Evolutionary conservation across 257 asterid genomes (phyloP).

Genomic region (Capsicum baccatum): DNA sequence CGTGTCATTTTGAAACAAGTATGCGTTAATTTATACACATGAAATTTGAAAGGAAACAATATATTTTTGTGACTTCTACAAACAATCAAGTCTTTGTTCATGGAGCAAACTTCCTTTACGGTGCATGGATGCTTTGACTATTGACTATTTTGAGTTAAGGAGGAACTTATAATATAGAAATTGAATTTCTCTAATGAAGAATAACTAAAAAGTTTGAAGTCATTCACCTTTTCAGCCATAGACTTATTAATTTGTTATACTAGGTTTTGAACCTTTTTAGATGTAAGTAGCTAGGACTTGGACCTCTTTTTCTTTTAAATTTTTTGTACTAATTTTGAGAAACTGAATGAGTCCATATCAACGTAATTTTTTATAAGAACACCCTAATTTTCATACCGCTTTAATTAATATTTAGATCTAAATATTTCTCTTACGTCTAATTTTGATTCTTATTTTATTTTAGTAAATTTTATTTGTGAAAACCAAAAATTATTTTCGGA

Average conservation of each 20-base stretch:
- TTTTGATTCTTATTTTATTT: neutral
- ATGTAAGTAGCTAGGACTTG: neutral
- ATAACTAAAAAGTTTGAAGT: neutral
- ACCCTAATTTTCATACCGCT: neutral
- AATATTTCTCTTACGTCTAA: neutral
- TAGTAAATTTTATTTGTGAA: neutral
- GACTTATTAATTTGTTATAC: neutral
- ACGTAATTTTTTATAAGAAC: neutral
- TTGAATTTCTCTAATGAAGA: conserved; percentile 33
- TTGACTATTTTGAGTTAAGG: conserved; percentile 28
- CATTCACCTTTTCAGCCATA: neutral
- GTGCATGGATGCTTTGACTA: conserved; percentile 31
- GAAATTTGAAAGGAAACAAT: neutral
- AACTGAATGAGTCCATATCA: conserved; percentile 17
- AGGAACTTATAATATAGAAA: neutral
- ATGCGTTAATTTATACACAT: conserved; percentile 9
- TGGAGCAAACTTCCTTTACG: neutral
- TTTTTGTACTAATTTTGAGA: neutral
- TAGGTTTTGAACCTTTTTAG: neutral
- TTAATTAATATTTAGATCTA: neutral
- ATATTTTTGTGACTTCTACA: neutral
- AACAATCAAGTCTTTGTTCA: neutral
- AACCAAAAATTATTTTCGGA: neutral
- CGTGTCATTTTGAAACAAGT: neutral
- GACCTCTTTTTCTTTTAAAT: too few species aligned